Percentiles rank a stretch among this genome's conserved stretches.
These are phyloP conservation scores for Trametes elegans DNA, from an alignment of 768 basidiomycete genomes.

Conservation along the genomic window DNA sequence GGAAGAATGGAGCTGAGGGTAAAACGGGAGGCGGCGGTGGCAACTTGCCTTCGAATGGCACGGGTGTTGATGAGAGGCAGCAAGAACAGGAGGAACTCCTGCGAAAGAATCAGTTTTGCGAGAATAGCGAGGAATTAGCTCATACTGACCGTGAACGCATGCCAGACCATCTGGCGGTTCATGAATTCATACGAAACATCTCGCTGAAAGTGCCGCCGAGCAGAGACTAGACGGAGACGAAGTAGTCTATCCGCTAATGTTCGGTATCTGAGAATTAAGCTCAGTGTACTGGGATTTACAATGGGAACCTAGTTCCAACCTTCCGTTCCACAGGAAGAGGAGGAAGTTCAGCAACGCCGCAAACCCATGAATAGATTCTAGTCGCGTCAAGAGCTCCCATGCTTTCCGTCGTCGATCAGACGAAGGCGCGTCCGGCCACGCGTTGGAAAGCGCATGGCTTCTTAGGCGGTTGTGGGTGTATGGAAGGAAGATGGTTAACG, in stretches of 20 bases:
- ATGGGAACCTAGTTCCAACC: slow-evolving; percentile 42
- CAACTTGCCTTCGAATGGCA: slow-evolving; percentile 56
- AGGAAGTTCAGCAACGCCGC: slow-evolving; percentile 74
- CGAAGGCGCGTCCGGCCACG: slow-evolving; percentile 91
- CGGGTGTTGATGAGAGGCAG: slow-evolving; percentile 80
- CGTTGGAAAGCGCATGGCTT: slow-evolving; percentile 69
- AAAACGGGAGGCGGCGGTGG: slow-evolving; percentile 33
- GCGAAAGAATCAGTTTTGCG: background rate
- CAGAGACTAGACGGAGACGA: slow-evolving; percentile 69
- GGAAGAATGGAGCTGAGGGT: slow-evolving; percentile 31
- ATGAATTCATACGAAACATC: slow-evolving; percentile 98
- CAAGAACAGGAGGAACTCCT: slow-evolving; percentile 96
- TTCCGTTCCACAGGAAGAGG: slow-evolving; percentile 82
- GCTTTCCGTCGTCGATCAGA: slow-evolving; percentile 69
- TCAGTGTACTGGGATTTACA: no score
- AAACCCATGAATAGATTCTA: slow-evolving; percentile 66
- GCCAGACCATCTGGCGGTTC: slow-evolving; percentile 99
- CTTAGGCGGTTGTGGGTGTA: slow-evolving; percentile 79
- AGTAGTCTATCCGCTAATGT: slow-evolving; percentile 80
- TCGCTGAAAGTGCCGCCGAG: slow-evolving; percentile 63
- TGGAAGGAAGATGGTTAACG: slow-evolving; percentile 71
- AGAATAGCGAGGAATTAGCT: background rate
- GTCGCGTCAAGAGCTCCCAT: slow-evolving; percentile 64
- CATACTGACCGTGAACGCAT: slow-evolving; percentile 85
- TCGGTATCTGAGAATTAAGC: slow-evolving; percentile 67